Conservation (phyloP, 306 rosid genomes). For the Citrullus amarus region DNA sequence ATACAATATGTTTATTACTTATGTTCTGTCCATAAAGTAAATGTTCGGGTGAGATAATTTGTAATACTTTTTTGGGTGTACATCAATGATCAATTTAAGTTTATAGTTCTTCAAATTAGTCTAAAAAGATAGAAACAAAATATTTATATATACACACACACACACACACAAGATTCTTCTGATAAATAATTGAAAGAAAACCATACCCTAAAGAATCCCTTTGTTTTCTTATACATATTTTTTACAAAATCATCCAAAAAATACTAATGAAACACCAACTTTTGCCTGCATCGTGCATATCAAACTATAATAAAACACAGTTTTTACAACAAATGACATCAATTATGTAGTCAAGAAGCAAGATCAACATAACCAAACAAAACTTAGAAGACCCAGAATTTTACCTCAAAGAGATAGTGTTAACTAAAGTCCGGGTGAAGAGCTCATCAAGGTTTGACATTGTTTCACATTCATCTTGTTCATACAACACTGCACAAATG, state of each 20-base stretch:
- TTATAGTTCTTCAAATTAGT: neutral
- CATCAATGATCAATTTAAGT: neutral
- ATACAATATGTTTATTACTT: neutral
- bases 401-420: slow-evolving; percentile 9
- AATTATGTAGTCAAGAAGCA: neutral
- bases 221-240: neutral
- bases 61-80: neutral
- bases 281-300: neutral
- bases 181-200: neutral
- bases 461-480: slow-evolving; percentile 29
- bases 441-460: slow-evolving; percentile 26
- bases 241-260: neutral
- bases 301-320: neutral
- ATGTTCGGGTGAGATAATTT: neutral
- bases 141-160: neutral
- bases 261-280: neutral
- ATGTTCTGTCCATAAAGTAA: neutral
- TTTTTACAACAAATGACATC: neutral
- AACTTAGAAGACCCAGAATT: neutral
- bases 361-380: neutral
- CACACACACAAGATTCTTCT: neutral
- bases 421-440: slow-evolving; percentile 19
- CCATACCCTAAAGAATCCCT: neutral
- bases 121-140: neutral
- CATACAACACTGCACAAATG: slow-evolving; percentile 38